Conservation (phyloP, 345 rosid species). For the Gossypium australe region DNA sequence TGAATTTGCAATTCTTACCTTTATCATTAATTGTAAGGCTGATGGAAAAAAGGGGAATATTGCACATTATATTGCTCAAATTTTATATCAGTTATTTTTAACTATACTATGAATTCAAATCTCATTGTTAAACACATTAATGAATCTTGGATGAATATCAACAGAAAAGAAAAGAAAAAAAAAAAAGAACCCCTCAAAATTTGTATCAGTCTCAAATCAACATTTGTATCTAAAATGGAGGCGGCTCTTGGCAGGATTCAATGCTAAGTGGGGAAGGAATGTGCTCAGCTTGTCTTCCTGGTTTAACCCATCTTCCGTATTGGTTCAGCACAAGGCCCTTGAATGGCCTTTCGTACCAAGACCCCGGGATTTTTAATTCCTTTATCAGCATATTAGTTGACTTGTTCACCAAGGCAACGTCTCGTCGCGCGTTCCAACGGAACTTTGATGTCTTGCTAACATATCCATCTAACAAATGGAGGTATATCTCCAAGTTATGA, state of each 20-base stretch:
- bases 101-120: not conserved
- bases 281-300: slow-evolving; percentile 55
- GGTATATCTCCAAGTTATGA: slow-evolving; percentile 56
- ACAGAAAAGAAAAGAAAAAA: not conserved
- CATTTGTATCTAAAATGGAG: not conserved
- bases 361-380: slow-evolving; percentile 49
- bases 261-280: slow-evolving; percentile 53
- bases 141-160: not conserved
- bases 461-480: slow-evolving; percentile 56
- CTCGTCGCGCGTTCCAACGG: slow-evolving; percentile 53
- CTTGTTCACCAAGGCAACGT: slow-evolving; percentile 56
- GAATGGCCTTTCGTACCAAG: slow-evolving; percentile 49
- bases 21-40: too few species aligned
- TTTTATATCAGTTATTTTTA: too few species aligned
- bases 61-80: not conserved
- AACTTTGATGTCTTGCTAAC: slow-evolving; percentile 34
- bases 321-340: slow-evolving; percentile 57
- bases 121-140: not conserved
- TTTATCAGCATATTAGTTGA: slow-evolving; percentile 45
- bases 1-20: slow-evolving; percentile 3
- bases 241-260: not conserved
- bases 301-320: slow-evolving; percentile 73
- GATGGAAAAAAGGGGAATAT: too few species aligned
- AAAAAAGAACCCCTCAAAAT: not conserved
- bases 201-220: not conserved